Evolutionary conservation across 2,329 filamentous ascomycete species (phyloP).

Genomic region (Claviceps cyperi): DNA sequence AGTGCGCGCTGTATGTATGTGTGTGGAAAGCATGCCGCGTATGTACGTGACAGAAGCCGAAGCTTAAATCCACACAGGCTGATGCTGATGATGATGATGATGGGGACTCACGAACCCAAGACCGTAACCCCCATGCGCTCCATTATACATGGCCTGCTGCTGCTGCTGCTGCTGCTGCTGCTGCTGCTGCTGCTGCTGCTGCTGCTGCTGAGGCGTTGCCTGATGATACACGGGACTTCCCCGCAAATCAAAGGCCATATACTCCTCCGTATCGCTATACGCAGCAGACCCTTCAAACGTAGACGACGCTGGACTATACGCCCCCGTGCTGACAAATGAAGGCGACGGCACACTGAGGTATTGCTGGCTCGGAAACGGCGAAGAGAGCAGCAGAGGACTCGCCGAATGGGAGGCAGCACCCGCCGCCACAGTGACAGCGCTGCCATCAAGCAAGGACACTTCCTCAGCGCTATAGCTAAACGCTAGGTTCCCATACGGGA

Average conservation of each 20-base stretch:
- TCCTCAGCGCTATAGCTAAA: conserved; percentile 53
- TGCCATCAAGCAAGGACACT: conserved; percentile 36
- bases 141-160: conserved; percentile 23
- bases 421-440: conserved; percentile 25
- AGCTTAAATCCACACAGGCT: conserved; percentile 45
- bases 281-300: conserved; percentile 47
- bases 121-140: conserved; percentile 25
- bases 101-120: conserved; percentile 49
- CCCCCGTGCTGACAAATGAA: conserved; percentile 36
- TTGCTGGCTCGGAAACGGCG: conserved; percentile 37
- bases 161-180: no score
- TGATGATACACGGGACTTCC: conserved; percentile 24
- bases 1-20: conserved; percentile 2
- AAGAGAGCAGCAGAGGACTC: conserved; percentile 42
- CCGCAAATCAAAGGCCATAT: conserved; percentile 32
- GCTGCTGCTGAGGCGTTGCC: conserved; percentile 23
- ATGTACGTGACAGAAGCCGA: conserved; percentile 23
- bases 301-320: conserved; percentile 49
- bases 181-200: no score
- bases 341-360: conserved; percentile 51
- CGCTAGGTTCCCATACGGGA: conserved; percentile 40
- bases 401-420: conserved; percentile 28
- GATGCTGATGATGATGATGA: conserved; percentile 11
- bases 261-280: conserved; percentile 49
- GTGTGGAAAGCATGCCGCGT: conserved; percentile 20